Conservation (phyloP, 306 rosid genomes). For the Casuarina cunninghamiana region DNA sequence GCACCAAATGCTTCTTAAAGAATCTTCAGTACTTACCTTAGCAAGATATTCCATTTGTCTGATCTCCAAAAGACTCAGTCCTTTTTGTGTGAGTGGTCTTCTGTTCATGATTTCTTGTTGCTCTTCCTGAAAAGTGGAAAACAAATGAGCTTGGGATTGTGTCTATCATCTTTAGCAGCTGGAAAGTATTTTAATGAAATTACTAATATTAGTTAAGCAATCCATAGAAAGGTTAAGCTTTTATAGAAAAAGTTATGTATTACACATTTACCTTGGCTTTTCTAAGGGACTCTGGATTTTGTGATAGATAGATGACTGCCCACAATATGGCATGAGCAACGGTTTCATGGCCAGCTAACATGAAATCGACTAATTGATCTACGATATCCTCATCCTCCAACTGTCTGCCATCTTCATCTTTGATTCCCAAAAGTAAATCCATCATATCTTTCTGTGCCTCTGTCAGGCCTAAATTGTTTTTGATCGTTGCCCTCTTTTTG, state of each 20-base stretch:
- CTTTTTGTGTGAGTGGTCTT: slow-evolving; percentile 49
- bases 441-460: slow-evolving; percentile 37
- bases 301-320: slow-evolving; percentile 52
- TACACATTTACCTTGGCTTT: slow-evolving; percentile 55
- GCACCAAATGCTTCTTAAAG: no score
- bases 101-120: slow-evolving; percentile 49
- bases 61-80: slow-evolving; percentile 46
- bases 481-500: slow-evolving; percentile 8
- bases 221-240: no score
- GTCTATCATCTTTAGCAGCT: no score
- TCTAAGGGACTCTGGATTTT: slow-evolving; percentile 7
- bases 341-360: slow-evolving; percentile 86
- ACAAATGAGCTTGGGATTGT: no score
- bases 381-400: slow-evolving; percentile 43
- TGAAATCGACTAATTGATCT: slow-evolving; percentile 52
- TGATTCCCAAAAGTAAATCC: slow-evolving; percentile 38
- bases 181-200: no score
- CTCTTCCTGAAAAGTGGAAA: slow-evolving; percentile 47
- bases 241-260: no score
- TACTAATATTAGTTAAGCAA: no score
- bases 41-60: slow-evolving; percentile 61
- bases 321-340: slow-evolving; percentile 75
- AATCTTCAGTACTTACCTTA: slow-evolving; percentile 35
- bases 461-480: neutral
- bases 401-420: slow-evolving; percentile 43